A percentile compares a stretch with the other conserved stretches of the same genome.
Conservation (phyloP, 768 basidiomycete genomes). For the Mycena vulgaris region DNA sequence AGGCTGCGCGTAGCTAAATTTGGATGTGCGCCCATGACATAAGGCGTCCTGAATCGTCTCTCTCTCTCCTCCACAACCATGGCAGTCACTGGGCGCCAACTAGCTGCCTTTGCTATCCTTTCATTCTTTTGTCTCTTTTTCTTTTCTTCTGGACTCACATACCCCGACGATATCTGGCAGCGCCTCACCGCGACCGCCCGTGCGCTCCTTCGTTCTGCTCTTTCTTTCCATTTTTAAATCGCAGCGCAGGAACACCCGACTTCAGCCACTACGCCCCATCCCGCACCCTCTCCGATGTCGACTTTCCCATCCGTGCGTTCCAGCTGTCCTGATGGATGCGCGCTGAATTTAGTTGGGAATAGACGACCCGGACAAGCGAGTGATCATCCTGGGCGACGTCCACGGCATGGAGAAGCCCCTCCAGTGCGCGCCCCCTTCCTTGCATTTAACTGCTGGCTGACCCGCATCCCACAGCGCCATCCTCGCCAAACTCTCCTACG, state of each 20-base stretch:
- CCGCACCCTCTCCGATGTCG: slow-evolving; percentile 57
- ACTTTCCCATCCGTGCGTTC: slow-evolving; percentile 71
- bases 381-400: slow-evolving; percentile 89
- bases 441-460: neutral
- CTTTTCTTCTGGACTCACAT: slow-evolving; percentile 51
- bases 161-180: slow-evolving; percentile 34
- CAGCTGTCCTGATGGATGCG: neutral
- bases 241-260: slow-evolving; percentile 59
- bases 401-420: slow-evolving; percentile 86
- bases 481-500: slow-evolving; percentile 73
- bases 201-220: slow-evolving; percentile 14
- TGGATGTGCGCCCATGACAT: too few relatives aligned
- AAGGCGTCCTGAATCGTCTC: too few relatives aligned
- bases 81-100: slow-evolving; percentile 24
- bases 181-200: slow-evolving; percentile 27
- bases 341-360: neutral
- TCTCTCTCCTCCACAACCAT: neutral
- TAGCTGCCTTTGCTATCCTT: slow-evolving; percentile 54
- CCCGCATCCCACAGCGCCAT: slow-evolving; percentile 68
- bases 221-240: slow-evolving; percentile 35
- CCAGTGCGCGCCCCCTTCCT: slow-evolving; percentile 60
- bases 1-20: too few relatives aligned
- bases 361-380: slow-evolving; percentile 70
- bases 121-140: slow-evolving; percentile 61
- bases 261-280: slow-evolving; percentile 66